A percentile compares a stretch with the other conserved stretches of the same genome.
Conservation (phyloP, 345 rosid species). For the Boechera retrofracta region DNA sequence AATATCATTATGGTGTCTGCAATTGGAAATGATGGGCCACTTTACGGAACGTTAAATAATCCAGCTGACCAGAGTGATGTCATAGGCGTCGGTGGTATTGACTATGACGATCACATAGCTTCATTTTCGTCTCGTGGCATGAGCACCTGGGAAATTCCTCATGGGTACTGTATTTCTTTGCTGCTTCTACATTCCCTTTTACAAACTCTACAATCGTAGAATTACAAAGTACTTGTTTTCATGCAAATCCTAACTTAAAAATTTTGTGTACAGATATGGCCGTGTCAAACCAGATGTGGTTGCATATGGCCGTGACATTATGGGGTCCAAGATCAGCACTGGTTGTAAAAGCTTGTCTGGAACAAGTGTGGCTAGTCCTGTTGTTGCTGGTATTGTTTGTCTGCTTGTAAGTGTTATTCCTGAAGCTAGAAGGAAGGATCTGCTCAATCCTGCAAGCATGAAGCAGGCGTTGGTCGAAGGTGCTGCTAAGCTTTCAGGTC, state of each 20-base stretch:
- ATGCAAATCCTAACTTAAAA: background rate
- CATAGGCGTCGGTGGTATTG: constrained; percentile 99
- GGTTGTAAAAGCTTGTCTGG: constrained; percentile 99
- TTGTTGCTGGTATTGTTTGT: constrained; percentile 98
- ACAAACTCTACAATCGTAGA: background rate
- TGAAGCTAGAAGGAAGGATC: constrained; percentile 63
- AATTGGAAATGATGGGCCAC: constrained; percentile 99
- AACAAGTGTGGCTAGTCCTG: constrained; percentile 99
- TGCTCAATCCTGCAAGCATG: constrained; percentile 98
- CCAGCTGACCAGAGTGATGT: constrained; percentile 99
- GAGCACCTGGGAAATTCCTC: constrained; percentile 99
- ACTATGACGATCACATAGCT: constrained; percentile 94
- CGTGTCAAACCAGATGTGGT: constrained; percentile 97
- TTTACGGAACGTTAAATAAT: constrained; percentile 93
- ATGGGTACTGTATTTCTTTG: constrained; percentile 64
- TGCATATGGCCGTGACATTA: constrained; percentile 96
- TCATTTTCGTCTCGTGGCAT: constrained; percentile 99
- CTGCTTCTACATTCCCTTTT: constrained; percentile 18
- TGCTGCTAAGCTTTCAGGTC: constrained; percentile 94
- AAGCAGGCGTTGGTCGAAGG: constrained; percentile 99
- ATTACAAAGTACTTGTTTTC: constrained; percentile 11
- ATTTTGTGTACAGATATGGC: constrained; percentile 67
- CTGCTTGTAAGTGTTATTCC: constrained; percentile 91
- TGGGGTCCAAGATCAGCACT: constrained; percentile 95
- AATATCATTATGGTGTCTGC: constrained; percentile 99